phyloP scores from a whole-genome alignment of 1,284 basidiomycete genomes.

The Cutaneotrichosporon daszewskae region DNA sequence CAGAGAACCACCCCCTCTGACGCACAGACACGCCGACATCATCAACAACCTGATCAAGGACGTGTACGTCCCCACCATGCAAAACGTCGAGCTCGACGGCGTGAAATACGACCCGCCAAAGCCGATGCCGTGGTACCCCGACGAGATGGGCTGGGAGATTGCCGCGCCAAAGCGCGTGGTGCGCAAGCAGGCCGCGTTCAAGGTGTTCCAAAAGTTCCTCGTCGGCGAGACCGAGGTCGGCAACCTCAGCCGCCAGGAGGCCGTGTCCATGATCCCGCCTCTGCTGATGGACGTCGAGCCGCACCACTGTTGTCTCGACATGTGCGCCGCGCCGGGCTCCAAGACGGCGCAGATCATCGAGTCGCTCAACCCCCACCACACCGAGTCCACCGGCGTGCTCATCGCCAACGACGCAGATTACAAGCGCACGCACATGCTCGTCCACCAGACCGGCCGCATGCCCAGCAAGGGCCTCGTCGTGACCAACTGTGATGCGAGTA shows the following conservation, averaged over 20 bases:
- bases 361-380: constrained; percentile 46
- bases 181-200: constrained; percentile 87
- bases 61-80: constrained; percentile 71
- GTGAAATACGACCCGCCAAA: constrained; percentile 61
- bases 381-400: constrained; percentile 40
- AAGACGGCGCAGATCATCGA: constrained; percentile 56
- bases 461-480: constrained; percentile 90
- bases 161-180: constrained; percentile 85
- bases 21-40: constrained; percentile 60
- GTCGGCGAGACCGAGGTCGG: constrained; percentile 98
- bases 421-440: constrained; percentile 92
- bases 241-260: constrained; percentile 93
- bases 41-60: constrained; percentile 69
- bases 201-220: constrained; percentile 91
- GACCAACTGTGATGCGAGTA: constrained; percentile 86
- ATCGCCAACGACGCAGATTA: constrained; percentile 59
- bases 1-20: neutral
- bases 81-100: constrained; percentile 70
- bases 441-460: constrained; percentile 93
- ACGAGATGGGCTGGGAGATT: constrained; percentile 90
- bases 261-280: constrained; percentile 97
- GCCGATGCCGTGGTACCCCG: constrained; percentile 88
- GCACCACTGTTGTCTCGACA: constrained; percentile 89
- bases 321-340: constrained; percentile 98
- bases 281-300: constrained; percentile 91